Evolutionary conservation across 2,329 filamentous ascomycete genomes (phyloP).

Genomic region (Myriosclerotinia duriaeana): DNA sequence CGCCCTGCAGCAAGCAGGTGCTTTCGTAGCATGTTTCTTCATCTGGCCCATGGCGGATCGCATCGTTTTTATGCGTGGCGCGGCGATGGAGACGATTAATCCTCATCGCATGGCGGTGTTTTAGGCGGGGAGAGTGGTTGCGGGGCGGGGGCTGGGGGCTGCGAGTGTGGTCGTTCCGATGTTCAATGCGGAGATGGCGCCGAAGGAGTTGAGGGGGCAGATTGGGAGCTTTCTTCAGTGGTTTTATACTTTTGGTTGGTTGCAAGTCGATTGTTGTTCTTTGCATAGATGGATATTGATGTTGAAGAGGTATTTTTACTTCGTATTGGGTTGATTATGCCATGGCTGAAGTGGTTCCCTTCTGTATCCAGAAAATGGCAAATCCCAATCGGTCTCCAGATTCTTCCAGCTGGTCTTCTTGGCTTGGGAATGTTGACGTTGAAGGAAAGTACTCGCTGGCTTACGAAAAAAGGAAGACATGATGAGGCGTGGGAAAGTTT

Average conservation of each 20-base stretch:
- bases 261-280: conserved; percentile 17
- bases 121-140: conserved; percentile 49
- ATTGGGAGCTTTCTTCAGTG: conserved; percentile 43
- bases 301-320: conserved; percentile 22
- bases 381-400: too few relatives aligned
- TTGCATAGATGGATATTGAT: neutral
- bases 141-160: conserved; percentile 49
- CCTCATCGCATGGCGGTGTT: conserved; percentile 42
- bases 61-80: conserved; percentile 40
- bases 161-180: conserved; percentile 48
- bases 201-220: conserved; percentile 43
- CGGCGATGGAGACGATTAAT: conserved; percentile 48
- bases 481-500: too few relatives aligned
- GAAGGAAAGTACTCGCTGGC: too few relatives aligned
- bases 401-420: too few relatives aligned
- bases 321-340: conserved; percentile 38
- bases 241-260: conserved; percentile 43
- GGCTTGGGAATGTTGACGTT: too few relatives aligned
- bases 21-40: conserved; percentile 50
- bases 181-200: conserved; percentile 47
- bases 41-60: too few relatives aligned
- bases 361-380: too few relatives aligned
- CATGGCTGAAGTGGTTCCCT: too few relatives aligned
- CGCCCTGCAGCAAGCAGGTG: conserved; percentile 45
- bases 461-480: too few relatives aligned